Conservation (phyloP, 306 rosid genomes). For the Fragaria iinumae region DNA sequence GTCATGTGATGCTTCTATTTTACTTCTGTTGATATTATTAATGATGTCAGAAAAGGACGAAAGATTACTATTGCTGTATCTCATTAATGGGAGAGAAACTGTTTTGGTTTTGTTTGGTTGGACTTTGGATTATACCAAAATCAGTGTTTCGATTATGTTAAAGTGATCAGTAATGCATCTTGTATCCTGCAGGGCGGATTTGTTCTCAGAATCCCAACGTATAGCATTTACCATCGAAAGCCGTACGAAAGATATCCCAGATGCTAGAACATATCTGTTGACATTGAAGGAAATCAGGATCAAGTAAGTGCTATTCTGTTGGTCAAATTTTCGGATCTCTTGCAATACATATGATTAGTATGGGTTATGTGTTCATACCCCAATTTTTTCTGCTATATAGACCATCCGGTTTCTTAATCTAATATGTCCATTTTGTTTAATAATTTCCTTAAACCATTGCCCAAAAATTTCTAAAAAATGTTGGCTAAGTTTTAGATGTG, state of each 20-base stretch:
- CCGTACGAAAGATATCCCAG: conserved; percentile 70
- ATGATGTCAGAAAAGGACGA: not conserved
- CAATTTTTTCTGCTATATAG: not conserved
- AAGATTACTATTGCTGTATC: not conserved
- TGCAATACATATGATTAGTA: conserved; percentile 20
- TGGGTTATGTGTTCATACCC: not conserved
- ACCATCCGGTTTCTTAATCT: not conserved
- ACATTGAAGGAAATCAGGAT: conserved; percentile 76
- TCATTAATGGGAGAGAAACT: not conserved
- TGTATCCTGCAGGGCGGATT: conserved; percentile 56
- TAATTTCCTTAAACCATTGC: not conserved
- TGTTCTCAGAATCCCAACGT: conserved; percentile 68
- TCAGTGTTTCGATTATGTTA: not conserved
- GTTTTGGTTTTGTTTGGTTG: not conserved
- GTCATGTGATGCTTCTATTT: not conserved
- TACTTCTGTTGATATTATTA: not conserved
- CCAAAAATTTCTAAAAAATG: not conserved
- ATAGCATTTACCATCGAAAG: conserved; percentile 50
- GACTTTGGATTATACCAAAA: not conserved
- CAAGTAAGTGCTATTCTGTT: conserved; percentile 46
- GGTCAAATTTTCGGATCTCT: conserved; percentile 18
- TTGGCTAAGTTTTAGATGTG: not conserved
- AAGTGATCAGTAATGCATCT: conserved; percentile 10
- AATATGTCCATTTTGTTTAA: not conserved
- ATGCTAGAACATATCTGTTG: conserved; percentile 85